Evolutionary conservation across 2,329 filamentous ascomycete species (phyloP).

Genomic region (Metarhizium album): DNA sequence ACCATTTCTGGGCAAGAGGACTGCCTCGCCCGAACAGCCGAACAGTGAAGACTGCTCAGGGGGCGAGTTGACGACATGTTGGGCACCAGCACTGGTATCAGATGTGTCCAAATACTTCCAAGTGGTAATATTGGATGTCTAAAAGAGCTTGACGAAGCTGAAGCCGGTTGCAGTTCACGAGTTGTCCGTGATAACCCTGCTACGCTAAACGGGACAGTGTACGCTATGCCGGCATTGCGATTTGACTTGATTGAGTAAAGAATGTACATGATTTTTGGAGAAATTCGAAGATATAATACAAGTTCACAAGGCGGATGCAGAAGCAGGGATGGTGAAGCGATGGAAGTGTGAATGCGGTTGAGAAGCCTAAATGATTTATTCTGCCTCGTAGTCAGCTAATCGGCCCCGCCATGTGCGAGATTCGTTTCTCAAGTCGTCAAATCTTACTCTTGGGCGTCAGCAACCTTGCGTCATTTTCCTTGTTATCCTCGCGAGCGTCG

Average conservation of each 20-base stretch:
- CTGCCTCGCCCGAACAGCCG: too few species aligned
- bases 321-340: background rate
- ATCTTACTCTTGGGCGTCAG: slow-evolving; percentile 31
- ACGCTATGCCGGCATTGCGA: too few species aligned
- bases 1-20: too few species aligned
- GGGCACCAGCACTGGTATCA: too few species aligned
- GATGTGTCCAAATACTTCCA: too few species aligned
- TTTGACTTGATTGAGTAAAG: background rate
- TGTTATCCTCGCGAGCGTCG: slow-evolving; percentile 80
- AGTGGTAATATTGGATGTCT: too few species aligned
- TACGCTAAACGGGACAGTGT: too few species aligned
- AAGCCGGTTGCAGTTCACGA: background rate
- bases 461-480: slow-evolving; percentile 63
- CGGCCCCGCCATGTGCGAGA: background rate
- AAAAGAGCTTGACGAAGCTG: too few species aligned
- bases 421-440: background rate
- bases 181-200: too few species aligned
- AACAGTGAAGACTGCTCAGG: too few species aligned
- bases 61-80: too few species aligned
- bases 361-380: background rate
- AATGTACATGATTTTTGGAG: background rate
- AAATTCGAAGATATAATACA: background rate
- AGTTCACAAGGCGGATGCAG: background rate
- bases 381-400: background rate
- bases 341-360: background rate